Base-by-base conservation (phyloP, 148 eudicot genomes). In the Gaultheria prostrata region DNA sequence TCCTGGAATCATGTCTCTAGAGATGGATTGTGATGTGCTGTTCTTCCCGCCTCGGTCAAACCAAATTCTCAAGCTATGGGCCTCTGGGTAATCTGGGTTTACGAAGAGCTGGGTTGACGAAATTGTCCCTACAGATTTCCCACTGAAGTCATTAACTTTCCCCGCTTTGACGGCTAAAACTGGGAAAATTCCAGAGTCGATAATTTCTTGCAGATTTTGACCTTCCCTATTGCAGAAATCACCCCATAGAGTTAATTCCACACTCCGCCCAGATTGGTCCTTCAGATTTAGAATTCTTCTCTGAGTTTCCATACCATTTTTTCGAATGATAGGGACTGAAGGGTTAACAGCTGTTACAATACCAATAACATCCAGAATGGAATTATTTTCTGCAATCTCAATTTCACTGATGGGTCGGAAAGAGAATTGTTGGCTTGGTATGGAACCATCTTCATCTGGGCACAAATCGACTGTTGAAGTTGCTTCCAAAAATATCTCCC, bases 251-350 rank as follows among this genome's bases (percentile, higher is more conserved):
- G 99, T 97, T 82, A 97, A 82, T 84, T 97, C 99, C n/a, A 95
- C 92, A 84, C 94, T 97, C 80, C 87, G 83, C 26, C 88, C 91
- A 51, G 99, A 95, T 84, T 89, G 89, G 85, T 97, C 99, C 91
- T 93, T 95, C 82, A 97, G 85, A 87, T 93, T 92, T 18, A 95
- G 75, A 81, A 87, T 83, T 87, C 99, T 91, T 86, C 93, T 92
- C 77, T 92, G 98, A 78, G 99, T 97, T 92, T 97, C 99, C 99
- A 97, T 95, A 77, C 99, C 99, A 83, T 97, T 97, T 89, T 95
- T 97, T 51, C 98, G 90, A 90, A 93, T 33, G 77, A 97, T 92
- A 49, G 99, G 94, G 77, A 95, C 93, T 24, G 96, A 97, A 84
- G 99, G 98, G 83, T 93, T 92, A 75, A 97, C 95, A 70, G 87